Base-by-base conservation (phyloP, 2,329 filamentous ascomycete species). In the Talaromyces atroroseus region DNA sequence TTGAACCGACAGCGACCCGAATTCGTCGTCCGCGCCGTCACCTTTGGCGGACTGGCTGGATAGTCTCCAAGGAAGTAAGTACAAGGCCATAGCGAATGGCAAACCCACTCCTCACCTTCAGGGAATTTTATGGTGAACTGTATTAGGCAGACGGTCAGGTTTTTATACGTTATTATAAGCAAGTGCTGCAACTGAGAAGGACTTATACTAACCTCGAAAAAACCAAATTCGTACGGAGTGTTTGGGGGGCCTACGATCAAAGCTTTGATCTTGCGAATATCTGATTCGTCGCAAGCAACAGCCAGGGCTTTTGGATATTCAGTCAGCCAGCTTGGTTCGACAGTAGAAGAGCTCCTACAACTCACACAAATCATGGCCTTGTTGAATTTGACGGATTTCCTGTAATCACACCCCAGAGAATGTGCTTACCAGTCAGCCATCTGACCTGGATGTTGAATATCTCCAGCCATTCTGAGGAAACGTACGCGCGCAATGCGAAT, bases 211-310 rank as follows among this genome's bases (percentile, higher is more conserved):
- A 94, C 91, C 81, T 97, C 91, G 68, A 95, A 97, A 75, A 96
- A 96, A 2, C 94, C 94, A 68, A 95, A 96, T 72, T 96, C 92
- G 72, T 99, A 99, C 0, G 92, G 92, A 0, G 92, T 95, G 64
- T 94, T 92, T 62, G 92, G 90, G 23, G 94, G 92, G 0, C 94
- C 94, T 63, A 97, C 84, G 65, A 97, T 92, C 61, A 97, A 74
- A 49, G 92, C 90, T 68, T 85, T 88, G 50, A 97, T 87, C 69
- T 90, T 88, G 55, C 92, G 88, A 59, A 97, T 89, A 71, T 99
- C 91, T 63, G 85, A 81, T 73, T 97, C 94, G 52, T 88, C 82
- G 69, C 89, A 95, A 56, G 89, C 88, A 49, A 96, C 91, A 11
- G 90, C 90, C 61, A 97, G 82, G 29, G 92, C 90, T 92, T 60